A percentile compares a stretch with the other conserved stretches of the same genome.
phyloP scores from a whole-genome alignment of 2,329 filamentous ascomycete species.

The Sarocladium brachiariae region DNA sequence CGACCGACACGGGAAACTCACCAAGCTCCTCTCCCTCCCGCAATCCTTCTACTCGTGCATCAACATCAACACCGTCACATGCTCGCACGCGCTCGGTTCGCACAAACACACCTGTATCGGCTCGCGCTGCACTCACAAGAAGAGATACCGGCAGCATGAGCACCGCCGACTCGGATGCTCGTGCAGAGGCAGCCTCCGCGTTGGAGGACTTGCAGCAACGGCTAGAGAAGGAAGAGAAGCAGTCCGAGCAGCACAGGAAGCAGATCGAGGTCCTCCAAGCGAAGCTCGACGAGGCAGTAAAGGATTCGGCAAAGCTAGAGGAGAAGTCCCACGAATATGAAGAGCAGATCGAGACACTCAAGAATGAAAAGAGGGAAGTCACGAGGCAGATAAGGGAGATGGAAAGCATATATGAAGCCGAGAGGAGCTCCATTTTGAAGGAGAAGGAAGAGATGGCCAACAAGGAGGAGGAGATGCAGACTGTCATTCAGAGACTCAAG shows the following conservation, averaged over 20 bases:
- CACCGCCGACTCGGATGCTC: constrained; percentile 62
- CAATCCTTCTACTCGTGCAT: constrained; percentile 32
- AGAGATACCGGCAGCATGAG: constrained; percentile 38
- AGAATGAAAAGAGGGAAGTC: constrained; percentile 78
- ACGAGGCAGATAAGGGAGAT: constrained; percentile 82
- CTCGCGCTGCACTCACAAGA: constrained; percentile 62
- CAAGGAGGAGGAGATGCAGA: constrained; percentile 84
- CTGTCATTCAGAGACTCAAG: constrained; percentile 85
- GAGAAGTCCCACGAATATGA: constrained; percentile 83
- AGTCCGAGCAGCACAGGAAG: constrained; percentile 73
- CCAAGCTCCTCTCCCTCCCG: constrained; percentile 32
- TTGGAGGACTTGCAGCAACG: constrained; percentile 81
- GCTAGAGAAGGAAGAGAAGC: constrained; percentile 70
- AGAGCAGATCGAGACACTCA: constrained; percentile 71
- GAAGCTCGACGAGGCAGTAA: constrained; percentile 75
- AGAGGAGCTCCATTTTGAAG: constrained; percentile 78
- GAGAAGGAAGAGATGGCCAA: constrained; percentile 85
- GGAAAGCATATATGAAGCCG: constrained; percentile 86
- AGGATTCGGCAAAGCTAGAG: constrained; percentile 80
- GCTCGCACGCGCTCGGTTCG: constrained; percentile 60
- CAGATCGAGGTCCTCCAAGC: constrained; percentile 80
- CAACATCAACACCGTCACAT: constrained; percentile 22
- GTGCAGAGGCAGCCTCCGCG: constrained; percentile 70
- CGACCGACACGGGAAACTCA: constrained; percentile 29
- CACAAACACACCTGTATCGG: constrained; percentile 60